These are phyloP conservation scores for Sporothrix inflata DNA, from an alignment of 2,329 filamentous ascomycete genomes.

Conservation along the genomic window DNA sequence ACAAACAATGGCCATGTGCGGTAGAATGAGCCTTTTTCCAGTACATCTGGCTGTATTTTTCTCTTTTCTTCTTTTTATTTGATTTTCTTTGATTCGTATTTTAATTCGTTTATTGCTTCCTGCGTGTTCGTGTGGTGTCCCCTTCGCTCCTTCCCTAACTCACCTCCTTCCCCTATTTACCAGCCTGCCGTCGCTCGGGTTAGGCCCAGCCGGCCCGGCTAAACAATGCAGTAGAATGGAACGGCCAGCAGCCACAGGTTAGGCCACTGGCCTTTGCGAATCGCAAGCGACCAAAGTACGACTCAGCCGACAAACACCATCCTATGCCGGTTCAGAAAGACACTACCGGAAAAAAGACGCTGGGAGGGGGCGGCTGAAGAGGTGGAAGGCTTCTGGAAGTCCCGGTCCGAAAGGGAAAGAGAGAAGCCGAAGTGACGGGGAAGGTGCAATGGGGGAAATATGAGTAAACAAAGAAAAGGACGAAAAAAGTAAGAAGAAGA, in stretches of 20 bases:
- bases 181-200: conserved; percentile 3
- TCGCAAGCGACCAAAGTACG: not conserved
- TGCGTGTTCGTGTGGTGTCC: not conserved
- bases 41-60: not conserved
- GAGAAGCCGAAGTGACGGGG: not conserved
- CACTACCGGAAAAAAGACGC: conserved; percentile 23
- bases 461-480: not conserved
- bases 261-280: not conserved
- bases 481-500: not conserved
- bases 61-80: not conserved
- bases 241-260: not conserved
- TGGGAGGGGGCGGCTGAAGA: not conserved
- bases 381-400: conserved; percentile 24
- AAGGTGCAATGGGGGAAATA: not conserved
- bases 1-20: not conserved
- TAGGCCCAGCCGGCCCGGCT: conserved; percentile 22
- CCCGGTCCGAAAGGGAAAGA: conserved; percentile 23
- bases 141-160: not conserved
- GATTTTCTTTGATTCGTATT: not conserved
- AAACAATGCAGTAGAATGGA: not conserved
- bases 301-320: not conserved
- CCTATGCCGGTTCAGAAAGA: not conserved
- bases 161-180: not conserved
- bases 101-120: not conserved
- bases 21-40: not conserved